These are phyloP conservation scores for Sugiyamaella qingdaonensis DNA, from an alignment of 805 yeast genomes.

Conservation along the genomic window DNA sequence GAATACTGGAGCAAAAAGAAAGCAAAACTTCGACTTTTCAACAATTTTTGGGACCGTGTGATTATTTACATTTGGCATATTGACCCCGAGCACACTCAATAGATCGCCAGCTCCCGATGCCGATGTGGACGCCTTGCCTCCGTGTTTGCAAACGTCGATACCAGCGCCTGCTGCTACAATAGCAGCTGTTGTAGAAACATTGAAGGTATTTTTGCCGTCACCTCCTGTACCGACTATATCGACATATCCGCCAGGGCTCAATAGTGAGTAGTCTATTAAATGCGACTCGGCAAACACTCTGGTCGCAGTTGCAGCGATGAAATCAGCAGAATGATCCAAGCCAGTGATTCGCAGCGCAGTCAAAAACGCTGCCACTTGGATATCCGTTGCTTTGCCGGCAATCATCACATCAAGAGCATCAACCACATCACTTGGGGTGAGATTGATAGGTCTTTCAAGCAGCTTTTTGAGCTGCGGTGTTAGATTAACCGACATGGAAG, in stretches of 20 bases:
- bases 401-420: constrained; percentile 60
- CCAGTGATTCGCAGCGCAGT: constrained; percentile 70
- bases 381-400: constrained; percentile 55
- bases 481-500: constrained; percentile 20
- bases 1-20: constrained; percentile 87
- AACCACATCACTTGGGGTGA: constrained; percentile 62
- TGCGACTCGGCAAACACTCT: constrained; percentile 55
- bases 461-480: constrained; percentile 66
- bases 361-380: constrained; percentile 74
- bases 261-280: constrained; percentile 19
- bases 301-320: constrained; percentile 79
- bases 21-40: constrained; percentile 51
- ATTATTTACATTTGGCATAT: constrained; percentile 62
- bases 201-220: constrained; percentile 95
- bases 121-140: constrained; percentile 95
- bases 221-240: constrained; percentile 99
- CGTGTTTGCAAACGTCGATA: constrained; percentile 83
- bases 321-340: constrained; percentile 75
- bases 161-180: constrained; percentile 90
- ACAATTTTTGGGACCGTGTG: constrained; percentile 54
- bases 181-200: constrained; percentile 92
- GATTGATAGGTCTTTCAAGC: constrained; percentile 53
- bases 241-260: constrained; percentile 45
- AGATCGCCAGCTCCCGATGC: constrained; percentile 92
- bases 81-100: constrained; percentile 76